Evolutionary conservation across 1,284 basidiomycete genomes (phyloP), one percentile per base, ranked within the genome.

Genomic region (Fomitopsis palustris): DNA sequence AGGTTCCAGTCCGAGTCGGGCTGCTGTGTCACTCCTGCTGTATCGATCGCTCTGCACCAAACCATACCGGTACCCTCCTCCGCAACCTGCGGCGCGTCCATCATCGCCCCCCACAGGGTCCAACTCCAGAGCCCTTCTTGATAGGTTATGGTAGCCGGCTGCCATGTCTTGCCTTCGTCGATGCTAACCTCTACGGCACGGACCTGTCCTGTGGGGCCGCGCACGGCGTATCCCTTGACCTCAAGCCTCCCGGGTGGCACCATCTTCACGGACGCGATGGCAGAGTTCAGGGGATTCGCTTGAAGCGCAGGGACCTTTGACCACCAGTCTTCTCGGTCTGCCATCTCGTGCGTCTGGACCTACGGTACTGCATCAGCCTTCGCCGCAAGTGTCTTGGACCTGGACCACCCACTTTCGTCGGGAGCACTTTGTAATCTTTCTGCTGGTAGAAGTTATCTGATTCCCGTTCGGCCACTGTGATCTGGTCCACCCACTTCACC

Each of bases 401-500:
- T 38, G 17, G 33, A 9, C 29, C 16, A 21, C 78, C 42, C 62
- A 86, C 85, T 53, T 77, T 69, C 17, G 83, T 77, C 4, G 86
- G 86, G 2, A 88, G 73, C 51, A 88, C 73, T 62, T 83, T 87
- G 72, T 88, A 88, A 68, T 88, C 87, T 4, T 77, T 77, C 67
- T 87, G 83, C 64, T 87, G 85, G 65, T 87, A 89, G 69, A 81
- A 88, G 65, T 86, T 88, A 21, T 79, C 77, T 1, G 85, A 86
- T 69, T 88, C 87, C 10, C 73, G 66, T 0, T 70, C 59, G 4
- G 83, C 81, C 54, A 88, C 66, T 17, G 75, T 74, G 64, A 89
- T 82, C 1, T 74, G 81, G 63, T 88, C 86, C 0, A 90, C 74
- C 89, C 89, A 92, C 76, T 92, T 91, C 19, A 90, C 86, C 86